Percentiles rank a stretch among this genome's conserved stretches.
phyloP scores from a whole-genome alignment of 805 yeast genomes.

The Ogataea salicorniae region DNA sequence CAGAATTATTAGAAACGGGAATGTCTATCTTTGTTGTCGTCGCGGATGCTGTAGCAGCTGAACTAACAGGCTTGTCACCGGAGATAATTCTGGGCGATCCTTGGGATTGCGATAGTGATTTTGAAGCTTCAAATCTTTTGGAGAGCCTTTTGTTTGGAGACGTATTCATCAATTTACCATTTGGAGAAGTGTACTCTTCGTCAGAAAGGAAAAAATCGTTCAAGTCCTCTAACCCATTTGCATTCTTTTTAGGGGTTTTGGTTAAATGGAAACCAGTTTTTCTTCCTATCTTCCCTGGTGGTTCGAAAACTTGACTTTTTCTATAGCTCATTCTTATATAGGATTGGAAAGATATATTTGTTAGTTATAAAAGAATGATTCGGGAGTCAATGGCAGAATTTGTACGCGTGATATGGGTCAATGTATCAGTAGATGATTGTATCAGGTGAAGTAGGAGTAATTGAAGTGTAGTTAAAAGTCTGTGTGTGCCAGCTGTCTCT shows the following conservation, averaged over 20 bases:
- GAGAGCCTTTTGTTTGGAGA: constrained; percentile 16
- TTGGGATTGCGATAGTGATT: constrained; percentile 2
- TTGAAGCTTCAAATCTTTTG: constrained; percentile 11
- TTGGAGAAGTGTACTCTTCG: constrained; percentile 37
- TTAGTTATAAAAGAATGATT: neutral
- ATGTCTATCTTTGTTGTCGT: constrained; percentile 1
- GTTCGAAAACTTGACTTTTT: constrained; percentile 36
- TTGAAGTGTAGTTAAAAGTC: no score
- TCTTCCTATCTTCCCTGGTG: constrained; percentile 55
- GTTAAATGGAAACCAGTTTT: constrained; percentile 49
- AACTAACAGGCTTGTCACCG: constrained; percentile 2
- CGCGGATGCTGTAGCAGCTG: neutral
- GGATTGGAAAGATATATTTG: neutral
- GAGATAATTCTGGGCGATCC: no score
- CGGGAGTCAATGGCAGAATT: neutral
- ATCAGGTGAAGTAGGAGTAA: no score
- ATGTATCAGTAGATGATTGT: no score
- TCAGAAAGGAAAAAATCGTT: constrained; percentile 56
- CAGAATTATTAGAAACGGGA: neutral
- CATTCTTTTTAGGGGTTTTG: constrained; percentile 42
- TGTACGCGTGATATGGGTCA: no score
- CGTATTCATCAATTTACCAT: constrained; percentile 8
- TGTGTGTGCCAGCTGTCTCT: no score
- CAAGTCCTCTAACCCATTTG: constrained; percentile 61
- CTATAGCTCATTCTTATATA: constrained; percentile 19